These are phyloP conservation scores for Candida morakotiae DNA, from an alignment of 805 yeast species.

Conservation along the genomic window DNA sequence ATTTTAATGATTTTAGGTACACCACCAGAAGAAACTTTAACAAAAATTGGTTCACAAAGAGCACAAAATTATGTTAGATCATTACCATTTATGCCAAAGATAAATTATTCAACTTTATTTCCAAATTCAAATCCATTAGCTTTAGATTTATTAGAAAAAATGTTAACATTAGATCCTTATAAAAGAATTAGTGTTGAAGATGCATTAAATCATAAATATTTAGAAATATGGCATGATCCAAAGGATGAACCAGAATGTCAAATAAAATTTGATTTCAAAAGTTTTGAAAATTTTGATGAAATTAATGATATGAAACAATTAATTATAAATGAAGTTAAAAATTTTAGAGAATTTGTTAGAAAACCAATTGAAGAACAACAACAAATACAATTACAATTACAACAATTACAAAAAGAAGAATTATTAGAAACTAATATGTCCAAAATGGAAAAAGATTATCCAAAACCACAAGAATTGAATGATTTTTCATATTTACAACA, in stretches of 20 bases:
- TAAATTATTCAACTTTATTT: conserved; percentile 66
- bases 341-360: conserved; percentile 78
- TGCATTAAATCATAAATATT: conserved; percentile 86
- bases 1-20: conserved; percentile 88
- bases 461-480: conserved; percentile 42
- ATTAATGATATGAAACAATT: conserved; percentile 68
- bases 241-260: conserved; percentile 85
- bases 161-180: conserved; percentile 89
- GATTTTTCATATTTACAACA: conserved; percentile 26
- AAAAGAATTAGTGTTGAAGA: conserved; percentile 87
- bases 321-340: conserved; percentile 75
- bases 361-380: conserved; percentile 60
- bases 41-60: conserved; percentile 66
- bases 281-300: conserved; percentile 82
- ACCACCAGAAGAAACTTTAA: conserved; percentile 54
- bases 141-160: conserved; percentile 69
- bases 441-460: conserved; percentile 12
- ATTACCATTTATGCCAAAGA: conserved; percentile 75
- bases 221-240: conserved; percentile 92
- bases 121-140: conserved; percentile 89
- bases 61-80: conserved; percentile 91
- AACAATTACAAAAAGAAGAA: conserved; percentile 24
- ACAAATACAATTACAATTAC: conserved; percentile 34
- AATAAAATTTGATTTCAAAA: conserved; percentile 72
- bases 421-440: conserved; percentile 14